These are phyloP conservation scores for Phytophthora melonis DNA, from an alignment of 352 stramenopile species.

Conservation along the genomic window DNA sequence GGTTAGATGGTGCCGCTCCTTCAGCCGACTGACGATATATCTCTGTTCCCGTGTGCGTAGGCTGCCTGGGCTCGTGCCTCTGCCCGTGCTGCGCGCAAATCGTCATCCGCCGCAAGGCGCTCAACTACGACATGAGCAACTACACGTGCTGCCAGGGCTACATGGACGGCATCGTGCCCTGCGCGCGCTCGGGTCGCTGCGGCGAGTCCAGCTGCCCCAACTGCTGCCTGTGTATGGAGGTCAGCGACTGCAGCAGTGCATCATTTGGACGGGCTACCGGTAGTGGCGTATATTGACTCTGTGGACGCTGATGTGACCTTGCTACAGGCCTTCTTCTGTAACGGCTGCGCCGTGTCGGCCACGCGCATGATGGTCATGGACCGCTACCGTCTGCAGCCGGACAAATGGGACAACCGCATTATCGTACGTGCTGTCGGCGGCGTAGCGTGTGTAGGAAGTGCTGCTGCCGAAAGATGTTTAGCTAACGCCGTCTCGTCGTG, in stretches of 20 bases:
- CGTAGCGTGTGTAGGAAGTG: neutral
- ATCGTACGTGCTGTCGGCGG: slow-evolving; percentile 65
- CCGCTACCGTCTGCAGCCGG: slow-evolving; percentile 88
- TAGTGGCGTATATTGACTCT: neutral
- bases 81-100: slow-evolving; percentile 93
- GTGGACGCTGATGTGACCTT: neutral
- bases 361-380: slow-evolving; percentile 93
- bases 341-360: slow-evolving; percentile 91
- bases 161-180: slow-evolving; percentile 91
- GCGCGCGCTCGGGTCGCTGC: slow-evolving; percentile 83
- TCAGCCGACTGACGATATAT: too few relatives aligned
- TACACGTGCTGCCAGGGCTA: slow-evolving; percentile 95
- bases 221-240: slow-evolving; percentile 92
- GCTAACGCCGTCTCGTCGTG: slow-evolving; percentile 10
- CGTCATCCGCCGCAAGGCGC: slow-evolving; percentile 90
- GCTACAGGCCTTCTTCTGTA: slow-evolving; percentile 79
- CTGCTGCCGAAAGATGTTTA: neutral
- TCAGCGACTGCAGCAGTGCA: slow-evolving; percentile 15
- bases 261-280: too few relatives aligned
- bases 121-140: slow-evolving; percentile 93
- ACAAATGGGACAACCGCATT: slow-evolving; percentile 95
- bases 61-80: slow-evolving; percentile 76
- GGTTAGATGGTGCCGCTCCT: too few relatives aligned
- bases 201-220: slow-evolving; percentile 90
- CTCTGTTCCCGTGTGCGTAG: slow-evolving; percentile 16